A percentile compares a stretch with the other conserved stretches of the same genome.
phyloP scores from a whole-genome alignment of 2,329 filamentous ascomycete genomes.

The Pyrenochaeta sp. region DNA sequence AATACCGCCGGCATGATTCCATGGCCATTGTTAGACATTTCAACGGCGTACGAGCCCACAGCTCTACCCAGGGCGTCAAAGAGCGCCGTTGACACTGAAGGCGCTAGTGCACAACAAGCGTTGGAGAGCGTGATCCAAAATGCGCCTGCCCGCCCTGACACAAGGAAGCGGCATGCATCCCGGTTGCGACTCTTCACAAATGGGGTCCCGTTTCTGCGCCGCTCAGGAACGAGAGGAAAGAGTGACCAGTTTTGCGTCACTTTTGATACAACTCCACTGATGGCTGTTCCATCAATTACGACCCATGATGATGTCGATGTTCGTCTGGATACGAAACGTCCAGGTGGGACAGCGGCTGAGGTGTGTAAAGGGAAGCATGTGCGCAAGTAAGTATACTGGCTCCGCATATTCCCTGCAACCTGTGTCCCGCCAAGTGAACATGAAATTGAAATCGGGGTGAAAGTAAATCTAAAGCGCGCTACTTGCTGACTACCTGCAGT shows the following conservation, averaged over 20 bases:
- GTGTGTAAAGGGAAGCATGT: conserved; percentile 21
- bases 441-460: background rate
- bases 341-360: conserved; percentile 18
- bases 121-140: conserved; percentile 10
- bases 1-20: conserved; percentile 1
- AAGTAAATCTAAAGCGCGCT: background rate
- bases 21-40: conserved; percentile 23
- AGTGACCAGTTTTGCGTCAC: conserved; percentile 10
- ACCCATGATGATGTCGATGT: conserved; percentile 2
- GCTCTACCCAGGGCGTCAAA: background rate
- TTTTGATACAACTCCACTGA: conserved; percentile 7
- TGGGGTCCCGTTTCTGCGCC: conserved; percentile 29
- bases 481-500: conserved; percentile 13
- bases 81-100: conserved; percentile 5
- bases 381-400: conserved; percentile 18
- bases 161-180: conserved; percentile 25
- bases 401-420: background rate
- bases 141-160: conserved; percentile 2
- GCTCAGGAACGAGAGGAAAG: conserved; percentile 26
- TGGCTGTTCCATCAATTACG: background rate
- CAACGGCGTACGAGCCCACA: background rate
- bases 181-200: conserved; percentile 27
- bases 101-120: conserved; percentile 16
- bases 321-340: background rate
- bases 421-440: background rate